A percentile compares a stretch with the other conserved stretches of the same genome.
phyloP scores from a whole-genome alignment of 495 filamentous ascomycete genomes.

The Penicillium daleae region DNA sequence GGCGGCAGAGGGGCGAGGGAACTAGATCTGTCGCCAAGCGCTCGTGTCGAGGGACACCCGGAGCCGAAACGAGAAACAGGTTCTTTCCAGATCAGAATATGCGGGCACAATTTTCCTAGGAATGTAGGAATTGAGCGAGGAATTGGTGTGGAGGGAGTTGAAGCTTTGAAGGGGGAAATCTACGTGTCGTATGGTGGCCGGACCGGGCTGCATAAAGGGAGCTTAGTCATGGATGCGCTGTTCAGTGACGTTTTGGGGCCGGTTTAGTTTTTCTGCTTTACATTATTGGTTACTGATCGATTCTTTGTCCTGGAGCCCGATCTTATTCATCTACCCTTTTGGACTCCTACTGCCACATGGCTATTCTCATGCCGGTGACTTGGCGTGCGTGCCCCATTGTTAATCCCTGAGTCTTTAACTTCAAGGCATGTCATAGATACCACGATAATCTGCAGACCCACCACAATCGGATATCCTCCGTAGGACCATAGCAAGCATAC shows the following conservation, averaged over 20 bases:
- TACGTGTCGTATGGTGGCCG: conserved; percentile 3
- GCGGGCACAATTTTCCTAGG: background rate
- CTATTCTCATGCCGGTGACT: background rate
- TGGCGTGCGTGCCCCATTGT: background rate
- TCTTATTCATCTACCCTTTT: background rate
- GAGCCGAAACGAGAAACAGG: background rate
- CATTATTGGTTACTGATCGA: background rate
- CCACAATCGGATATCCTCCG: conserved; percentile 20
- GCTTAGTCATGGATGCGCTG: conserved; percentile 9
- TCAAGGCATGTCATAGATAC: background rate
- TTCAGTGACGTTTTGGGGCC: background rate
- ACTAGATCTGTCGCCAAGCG: conserved; percentile 8
- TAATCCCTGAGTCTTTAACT: background rate
- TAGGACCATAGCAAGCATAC: conserved; percentile 4
- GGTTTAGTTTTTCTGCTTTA: background rate
- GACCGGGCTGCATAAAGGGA: background rate
- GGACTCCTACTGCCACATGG: background rate
- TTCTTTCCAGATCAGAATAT: background rate
- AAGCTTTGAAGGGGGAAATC: conserved; percentile 1
- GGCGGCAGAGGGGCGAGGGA: conserved; percentile 12
- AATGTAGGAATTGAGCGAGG: conserved; percentile 7
- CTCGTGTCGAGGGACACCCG: conserved; percentile 2
- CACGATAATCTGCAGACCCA: conserved; percentile 10
- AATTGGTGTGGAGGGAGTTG: background rate
- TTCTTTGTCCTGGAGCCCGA: background rate